Percentiles rank a stretch among this genome's conserved stretches.
phyloP scores from a whole-genome alignment of 202 grass and related monocot genomes.

The Setaria italica region DNA sequence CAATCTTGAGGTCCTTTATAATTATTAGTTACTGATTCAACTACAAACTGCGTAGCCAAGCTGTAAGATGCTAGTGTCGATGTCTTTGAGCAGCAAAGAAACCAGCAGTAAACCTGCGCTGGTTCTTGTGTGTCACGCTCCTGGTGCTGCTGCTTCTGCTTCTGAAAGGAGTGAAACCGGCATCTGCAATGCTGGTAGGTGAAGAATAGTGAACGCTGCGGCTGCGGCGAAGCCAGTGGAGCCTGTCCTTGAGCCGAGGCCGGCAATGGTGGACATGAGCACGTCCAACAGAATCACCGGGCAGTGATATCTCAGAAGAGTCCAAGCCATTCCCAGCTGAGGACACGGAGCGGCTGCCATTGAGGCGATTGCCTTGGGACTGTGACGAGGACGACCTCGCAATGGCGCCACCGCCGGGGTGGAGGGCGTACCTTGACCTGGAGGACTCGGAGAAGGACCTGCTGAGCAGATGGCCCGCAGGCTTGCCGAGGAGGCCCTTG shows the following conservation, averaged over 20 bases:
- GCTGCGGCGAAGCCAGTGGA: slow-evolving; percentile 62
- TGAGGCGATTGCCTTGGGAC: slow-evolving; percentile 25
- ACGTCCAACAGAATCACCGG: slow-evolving; percentile 35
- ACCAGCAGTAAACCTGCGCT: slow-evolving; percentile 43
- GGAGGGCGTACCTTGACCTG: slow-evolving; percentile 41
- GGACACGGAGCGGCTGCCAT: slow-evolving; percentile 42
- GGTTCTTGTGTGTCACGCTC: slow-evolving; percentile 34
- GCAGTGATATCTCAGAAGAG: slow-evolving; percentile 39
- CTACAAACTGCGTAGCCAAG: not conserved
- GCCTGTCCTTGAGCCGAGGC: slow-evolving; percentile 39
- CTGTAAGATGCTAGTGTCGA: not conserved
- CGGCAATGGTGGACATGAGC: slow-evolving; percentile 33
- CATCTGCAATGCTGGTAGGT: slow-evolving; percentile 40
- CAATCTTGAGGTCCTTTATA: not conserved
- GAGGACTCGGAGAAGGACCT: slow-evolving; percentile 69
- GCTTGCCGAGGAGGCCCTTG: slow-evolving; percentile 49
- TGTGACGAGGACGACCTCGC: slow-evolving; percentile 23
- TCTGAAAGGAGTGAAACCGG: slow-evolving; percentile 58
- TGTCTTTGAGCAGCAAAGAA: slow-evolving; percentile 47
- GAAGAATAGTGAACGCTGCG: slow-evolving; percentile 67
- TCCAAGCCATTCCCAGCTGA: slow-evolving; percentile 39
- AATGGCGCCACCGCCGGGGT: not conserved
- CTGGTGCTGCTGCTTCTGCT: slow-evolving; percentile 59
- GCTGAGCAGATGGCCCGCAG: slow-evolving; percentile 41
- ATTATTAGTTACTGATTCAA: slow-evolving; percentile 21